These are phyloP conservation scores for Trypethelium eluteriae DNA, from an alignment of 495 filamentous ascomycete species.

Conservation along the genomic window DNA sequence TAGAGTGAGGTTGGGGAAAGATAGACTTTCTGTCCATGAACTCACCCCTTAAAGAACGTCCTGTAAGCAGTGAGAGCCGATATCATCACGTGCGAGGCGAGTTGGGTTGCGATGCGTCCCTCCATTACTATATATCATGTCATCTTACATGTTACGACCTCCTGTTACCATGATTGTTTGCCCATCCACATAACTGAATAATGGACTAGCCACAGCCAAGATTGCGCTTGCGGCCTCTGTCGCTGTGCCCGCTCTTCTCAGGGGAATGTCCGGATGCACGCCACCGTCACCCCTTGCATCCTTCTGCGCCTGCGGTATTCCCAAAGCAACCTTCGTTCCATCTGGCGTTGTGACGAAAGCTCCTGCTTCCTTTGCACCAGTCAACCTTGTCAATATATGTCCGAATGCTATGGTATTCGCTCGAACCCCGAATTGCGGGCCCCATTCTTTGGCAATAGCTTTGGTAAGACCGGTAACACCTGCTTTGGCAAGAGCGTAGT, in stretches of 20 bases:
- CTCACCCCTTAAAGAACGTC: too few relatives aligned
- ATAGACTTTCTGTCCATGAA: too few relatives aligned
- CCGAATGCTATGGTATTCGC: constrained; percentile 81
- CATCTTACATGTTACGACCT: constrained; percentile 64
- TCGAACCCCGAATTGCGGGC: constrained; percentile 71
- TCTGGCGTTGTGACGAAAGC: constrained; percentile 67
- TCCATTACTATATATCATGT: background rate
- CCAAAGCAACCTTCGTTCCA: constrained; percentile 68
- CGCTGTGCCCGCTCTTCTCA: constrained; percentile 65
- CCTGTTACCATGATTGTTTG: constrained; percentile 82
- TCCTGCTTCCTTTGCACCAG: constrained; percentile 70
- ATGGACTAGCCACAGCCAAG: constrained; percentile 68
- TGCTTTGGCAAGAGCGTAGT: constrained; percentile 77
- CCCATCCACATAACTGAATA: constrained; percentile 73
- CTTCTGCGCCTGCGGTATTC: constrained; percentile 59
- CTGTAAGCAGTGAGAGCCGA: too few relatives aligned
- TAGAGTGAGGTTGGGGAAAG: too few relatives aligned
- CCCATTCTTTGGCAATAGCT: constrained; percentile 89
- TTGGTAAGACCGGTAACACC: constrained; percentile 72
- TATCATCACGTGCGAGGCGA: too few relatives aligned
- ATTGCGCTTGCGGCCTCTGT: constrained; percentile 74
- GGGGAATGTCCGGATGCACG: constrained; percentile 59
- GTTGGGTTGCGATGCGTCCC: too few relatives aligned
- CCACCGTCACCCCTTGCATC: constrained; percentile 31
- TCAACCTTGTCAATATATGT: constrained; percentile 67